phyloP scores from a whole-genome alignment of 2,329 filamentous ascomycete genomes.

The Ascochyta koolunga region DNA sequence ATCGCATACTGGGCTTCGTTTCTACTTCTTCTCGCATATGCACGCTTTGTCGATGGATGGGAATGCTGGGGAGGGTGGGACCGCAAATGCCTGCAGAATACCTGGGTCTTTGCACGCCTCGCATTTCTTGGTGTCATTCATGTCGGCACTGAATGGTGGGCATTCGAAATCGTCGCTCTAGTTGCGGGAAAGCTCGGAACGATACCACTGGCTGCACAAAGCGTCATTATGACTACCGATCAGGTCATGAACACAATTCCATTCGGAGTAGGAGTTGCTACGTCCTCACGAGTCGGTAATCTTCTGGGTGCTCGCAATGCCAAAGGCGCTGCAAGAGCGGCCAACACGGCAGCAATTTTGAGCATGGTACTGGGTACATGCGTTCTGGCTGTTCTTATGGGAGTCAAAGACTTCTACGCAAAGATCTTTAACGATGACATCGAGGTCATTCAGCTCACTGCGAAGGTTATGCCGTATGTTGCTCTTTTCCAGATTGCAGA shows the following conservation, averaged over 20 bases:
- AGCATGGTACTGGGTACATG: slow-evolving; percentile 71
- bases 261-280: slow-evolving; percentile 83
- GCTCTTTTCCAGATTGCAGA: slow-evolving; percentile 91
- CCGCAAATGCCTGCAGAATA: slow-evolving; percentile 67
- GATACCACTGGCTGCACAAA: slow-evolving; percentile 78
- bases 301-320: slow-evolving; percentile 73
- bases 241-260: slow-evolving; percentile 85
- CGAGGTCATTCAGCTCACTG: slow-evolving; percentile 73
- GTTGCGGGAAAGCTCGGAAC: slow-evolving; percentile 82
- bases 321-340: slow-evolving; percentile 70
- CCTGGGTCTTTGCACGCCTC: slow-evolving; percentile 73
- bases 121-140: slow-evolving; percentile 79
- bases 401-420: slow-evolving; percentile 73
- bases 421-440: slow-evolving; percentile 81
- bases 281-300: slow-evolving; percentile 79
- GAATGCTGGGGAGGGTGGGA: slow-evolving; percentile 82
- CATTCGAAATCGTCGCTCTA: slow-evolving; percentile 87
- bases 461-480: slow-evolving; percentile 81
- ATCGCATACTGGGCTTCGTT: slow-evolving; percentile 89
- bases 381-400: slow-evolving; percentile 73
- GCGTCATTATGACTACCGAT: slow-evolving; percentile 88
- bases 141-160: slow-evolving; percentile 93
- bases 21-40: slow-evolving; percentile 74
- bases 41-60: slow-evolving; percentile 71
- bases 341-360: slow-evolving; percentile 76